These are phyloP conservation scores for Phyllosticta citriasiana DNA, from an alignment of 2,329 filamentous ascomycete genomes.

Conservation along the genomic window DNA sequence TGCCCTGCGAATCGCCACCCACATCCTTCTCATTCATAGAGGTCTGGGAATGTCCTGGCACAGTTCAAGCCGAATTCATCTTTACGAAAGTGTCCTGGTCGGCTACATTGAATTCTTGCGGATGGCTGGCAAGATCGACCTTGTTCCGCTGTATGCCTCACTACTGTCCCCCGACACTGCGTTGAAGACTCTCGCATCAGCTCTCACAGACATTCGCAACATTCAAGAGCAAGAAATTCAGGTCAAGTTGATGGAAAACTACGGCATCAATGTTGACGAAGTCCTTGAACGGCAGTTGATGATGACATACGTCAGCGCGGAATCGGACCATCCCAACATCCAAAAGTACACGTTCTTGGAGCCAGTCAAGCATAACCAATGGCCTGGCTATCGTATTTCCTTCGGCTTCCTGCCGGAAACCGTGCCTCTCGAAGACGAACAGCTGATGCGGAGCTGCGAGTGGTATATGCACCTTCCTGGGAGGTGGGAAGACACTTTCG, in stretches of 20 bases:
- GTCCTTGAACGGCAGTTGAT: slow-evolving; percentile 44
- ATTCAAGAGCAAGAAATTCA: slow-evolving; percentile 54
- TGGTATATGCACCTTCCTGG: slow-evolving; percentile 29
- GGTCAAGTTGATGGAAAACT: slow-evolving; percentile 64
- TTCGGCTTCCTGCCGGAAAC: slow-evolving; percentile 50
- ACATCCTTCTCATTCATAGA: slow-evolving; percentile 57
- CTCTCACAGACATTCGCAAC: slow-evolving; percentile 64
- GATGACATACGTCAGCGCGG: slow-evolving; percentile 14
- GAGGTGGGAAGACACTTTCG: slow-evolving; percentile 34
- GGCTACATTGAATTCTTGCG: slow-evolving; percentile 75
- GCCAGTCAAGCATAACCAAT: slow-evolving; percentile 34
- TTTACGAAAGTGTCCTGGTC: slow-evolving; percentile 65
- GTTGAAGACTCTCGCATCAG: slow-evolving; percentile 62
- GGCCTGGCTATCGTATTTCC: slow-evolving; percentile 54
- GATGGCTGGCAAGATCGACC: slow-evolving; percentile 59
- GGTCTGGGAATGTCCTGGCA: slow-evolving; percentile 42
- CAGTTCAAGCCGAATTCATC: slow-evolving; percentile 29
- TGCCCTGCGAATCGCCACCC: slow-evolving; percentile 35
- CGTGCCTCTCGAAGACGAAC: slow-evolving; percentile 6
- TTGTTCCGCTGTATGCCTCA: slow-evolving; percentile 82
- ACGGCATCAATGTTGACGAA: slow-evolving; percentile 64
- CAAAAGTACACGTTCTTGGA: slow-evolving; percentile 39
- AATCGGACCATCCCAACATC: slow-evolving; percentile 14
- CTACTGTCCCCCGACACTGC: slow-evolving; percentile 56
- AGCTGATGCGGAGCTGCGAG: slow-evolving; percentile 7